phyloP scores from a whole-genome alignment of 352 stramenopile species.

The Globisporangium irregulare region DNA sequence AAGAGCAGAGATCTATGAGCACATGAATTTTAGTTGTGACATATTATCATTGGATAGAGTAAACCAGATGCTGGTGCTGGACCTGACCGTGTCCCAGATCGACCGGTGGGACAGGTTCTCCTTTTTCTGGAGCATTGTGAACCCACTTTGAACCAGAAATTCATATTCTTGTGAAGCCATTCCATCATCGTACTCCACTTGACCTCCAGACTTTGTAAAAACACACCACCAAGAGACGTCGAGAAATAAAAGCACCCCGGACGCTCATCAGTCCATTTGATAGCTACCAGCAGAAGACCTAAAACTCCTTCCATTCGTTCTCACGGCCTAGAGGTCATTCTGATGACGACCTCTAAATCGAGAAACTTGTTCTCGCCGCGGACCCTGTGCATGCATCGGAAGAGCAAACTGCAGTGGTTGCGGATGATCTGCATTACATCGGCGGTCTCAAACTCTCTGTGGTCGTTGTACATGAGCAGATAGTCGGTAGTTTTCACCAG shows the following conservation, averaged over 20 bases:
- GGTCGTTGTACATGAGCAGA: neutral
- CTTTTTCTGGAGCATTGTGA: neutral
- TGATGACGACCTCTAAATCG: neutral
- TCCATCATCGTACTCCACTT: neutral
- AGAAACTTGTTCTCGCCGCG: neutral
- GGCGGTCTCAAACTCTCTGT: neutral
- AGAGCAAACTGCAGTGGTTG: neutral
- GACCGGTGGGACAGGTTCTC: neutral
- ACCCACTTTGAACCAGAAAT: neutral
- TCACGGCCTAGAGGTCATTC: neutral
- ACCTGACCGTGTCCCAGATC: slow-evolving; percentile 1
- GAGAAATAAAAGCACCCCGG: neutral
- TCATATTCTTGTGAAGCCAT: neutral
- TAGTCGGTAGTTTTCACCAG: too few relatives aligned
- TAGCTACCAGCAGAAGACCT: neutral
- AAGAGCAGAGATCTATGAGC: neutral
- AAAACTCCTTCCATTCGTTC: neutral
- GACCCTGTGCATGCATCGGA: neutral
- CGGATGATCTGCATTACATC: neutral
- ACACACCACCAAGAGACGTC: neutral
- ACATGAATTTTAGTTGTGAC: neutral
- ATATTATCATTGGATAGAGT: neutral
- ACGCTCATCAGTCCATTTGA: neutral
- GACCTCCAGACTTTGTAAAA: neutral
- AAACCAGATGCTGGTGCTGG: neutral